Conservation (phyloP, 2,329 filamentous ascomycete species). For the Dryadomyces quercivorus region DNA sequence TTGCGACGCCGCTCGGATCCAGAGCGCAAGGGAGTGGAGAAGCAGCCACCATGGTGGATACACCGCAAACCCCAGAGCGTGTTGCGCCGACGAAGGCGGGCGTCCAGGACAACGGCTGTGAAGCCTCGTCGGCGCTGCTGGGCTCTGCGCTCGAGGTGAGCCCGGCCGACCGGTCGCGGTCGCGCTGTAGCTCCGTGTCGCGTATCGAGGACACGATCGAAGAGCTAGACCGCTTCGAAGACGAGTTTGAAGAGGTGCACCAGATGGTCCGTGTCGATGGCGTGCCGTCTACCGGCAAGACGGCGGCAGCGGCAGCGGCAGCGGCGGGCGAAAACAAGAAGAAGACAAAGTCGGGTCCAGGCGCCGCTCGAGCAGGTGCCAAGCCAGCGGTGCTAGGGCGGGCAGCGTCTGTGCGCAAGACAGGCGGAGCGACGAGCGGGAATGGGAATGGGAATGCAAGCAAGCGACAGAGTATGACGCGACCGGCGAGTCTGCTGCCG, state of each 20-base stretch:
- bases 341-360: background rate
- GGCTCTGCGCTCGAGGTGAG: background rate
- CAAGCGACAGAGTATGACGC: constrained; percentile 18
- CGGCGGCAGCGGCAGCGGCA: constrained; percentile 14
- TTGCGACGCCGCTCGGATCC: constrained; percentile 31
- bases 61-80: constrained; percentile 1
- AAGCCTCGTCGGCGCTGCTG: constrained; percentile 3
- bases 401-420: constrained; percentile 25
- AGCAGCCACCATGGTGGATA: constrained; percentile 8
- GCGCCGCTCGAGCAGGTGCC: background rate
- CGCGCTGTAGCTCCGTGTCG: constrained; percentile 9
- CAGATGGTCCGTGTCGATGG: constrained; percentile 24
- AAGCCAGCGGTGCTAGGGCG: constrained; percentile 6
- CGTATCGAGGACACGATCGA: constrained; percentile 54
- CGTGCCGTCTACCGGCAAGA: constrained; percentile 20
- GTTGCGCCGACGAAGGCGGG: background rate
- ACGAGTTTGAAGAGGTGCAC: constrained; percentile 43
- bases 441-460: constrained; percentile 13
- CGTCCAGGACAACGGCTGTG: background rate
- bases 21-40: background rate
- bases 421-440: constrained; percentile 15
- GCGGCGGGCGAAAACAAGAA: constrained; percentile 11
- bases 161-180: constrained; percentile 3
- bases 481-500: constrained; percentile 29
- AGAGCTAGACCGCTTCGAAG: constrained; percentile 48